Evolutionary conservation across 1,139 yeast genomes (phyloP), one percentile per base, ranked within the genome.

Genomic region (Insectozyma bohioensis): DNA sequence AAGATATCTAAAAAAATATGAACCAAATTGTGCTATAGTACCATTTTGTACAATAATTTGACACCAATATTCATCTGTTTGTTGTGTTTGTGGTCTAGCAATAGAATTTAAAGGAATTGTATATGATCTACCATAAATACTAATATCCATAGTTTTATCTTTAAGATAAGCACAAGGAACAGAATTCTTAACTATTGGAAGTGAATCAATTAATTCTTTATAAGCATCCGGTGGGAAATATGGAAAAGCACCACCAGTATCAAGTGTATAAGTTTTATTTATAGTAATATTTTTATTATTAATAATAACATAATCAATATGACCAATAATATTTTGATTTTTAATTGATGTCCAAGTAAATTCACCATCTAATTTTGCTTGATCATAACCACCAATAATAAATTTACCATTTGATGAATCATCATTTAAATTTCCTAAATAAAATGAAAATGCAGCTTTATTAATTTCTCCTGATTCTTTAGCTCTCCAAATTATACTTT

Each of bases 171-270:
- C n/a, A n/a, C n/a, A n/a, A n/a, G n/a, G n/a, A n/a, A n/a, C n/a
- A n/a, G n/a, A n/a, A n/a, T n/a, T n/a, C n/a, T n/a, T n/a, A n/a
- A n/a, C n/a, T n/a, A n/a, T n/a, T n/a, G n/a, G n/a, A n/a, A n/a
- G n/a, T n/a, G n/a, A n/a, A n/a, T n/a, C n/a, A n/a, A n/a, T n/a
- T n/a, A n/a, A n/a, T n/a, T n/a, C n/a, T n/a, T n/a, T n/a, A n/a
- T n/a, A n/a, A n/a, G n/a, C n/a, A n/a, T n/a, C n/a, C n/a, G n/a
- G n/a, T n/a, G n/a, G n/a, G n/a, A n/a, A n/a, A n/a, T n/a, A n/a
- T n/a, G n/a, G n/a, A n/a, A n/a, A n/a, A n/a, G n/a, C n/a, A 21
- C 22, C 19, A 25, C 36, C 36, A 17, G 33, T 28, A 17, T 33
- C 36, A 10, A 33, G 8, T 4, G 27, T 20, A 8, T 24, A 19